A percentile compares a stretch with the other conserved stretches of the same genome.
phyloP scores from a whole-genome alignment of 257 asterid species.

The Ajuga chamaepitys region DNA sequence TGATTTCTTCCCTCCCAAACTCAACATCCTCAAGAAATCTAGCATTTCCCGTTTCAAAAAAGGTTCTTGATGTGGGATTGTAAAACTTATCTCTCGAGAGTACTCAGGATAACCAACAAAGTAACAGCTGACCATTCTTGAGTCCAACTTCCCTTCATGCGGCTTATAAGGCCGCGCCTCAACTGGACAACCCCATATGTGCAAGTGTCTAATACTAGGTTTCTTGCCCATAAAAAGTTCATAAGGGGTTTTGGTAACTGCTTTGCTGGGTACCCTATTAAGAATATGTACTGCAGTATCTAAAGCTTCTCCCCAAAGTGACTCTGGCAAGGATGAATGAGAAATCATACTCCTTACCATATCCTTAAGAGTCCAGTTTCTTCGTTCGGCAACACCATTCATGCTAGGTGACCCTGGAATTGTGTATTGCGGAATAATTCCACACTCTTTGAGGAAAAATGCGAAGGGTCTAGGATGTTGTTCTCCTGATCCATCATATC shows the following conservation, averaged over 20 bases:
- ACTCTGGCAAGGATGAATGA: background rate
- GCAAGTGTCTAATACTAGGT: background rate
- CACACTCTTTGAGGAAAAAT: background rate
- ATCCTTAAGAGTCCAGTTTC: background rate
- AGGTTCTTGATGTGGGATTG: background rate
- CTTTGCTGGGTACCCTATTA: conserved; percentile 4
- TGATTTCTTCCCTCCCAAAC: background rate
- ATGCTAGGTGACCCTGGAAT: background rate
- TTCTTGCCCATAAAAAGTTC: background rate
- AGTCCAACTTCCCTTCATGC: background rate
- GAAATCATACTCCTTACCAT: background rate
- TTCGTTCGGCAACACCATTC: background rate
- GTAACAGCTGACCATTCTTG: background rate
- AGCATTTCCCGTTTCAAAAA: background rate
- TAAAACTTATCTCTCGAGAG: background rate
- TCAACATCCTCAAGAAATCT: background rate
- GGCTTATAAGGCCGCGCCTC: background rate
- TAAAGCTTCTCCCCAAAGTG: background rate
- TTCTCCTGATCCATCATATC: too few relatives aligned
- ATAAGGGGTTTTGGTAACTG: background rate
- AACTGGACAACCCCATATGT: conserved; percentile 5
- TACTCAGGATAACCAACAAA: conserved; percentile 1
- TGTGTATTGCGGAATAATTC: background rate
- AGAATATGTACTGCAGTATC: background rate
- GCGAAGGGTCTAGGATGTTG: background rate